A percentile compares a stretch with the other conserved stretches of the same genome.
phyloP scores from a whole-genome alignment of 2,329 filamentous ascomycete species.

The Ascochyta viciae-villosae region DNA sequence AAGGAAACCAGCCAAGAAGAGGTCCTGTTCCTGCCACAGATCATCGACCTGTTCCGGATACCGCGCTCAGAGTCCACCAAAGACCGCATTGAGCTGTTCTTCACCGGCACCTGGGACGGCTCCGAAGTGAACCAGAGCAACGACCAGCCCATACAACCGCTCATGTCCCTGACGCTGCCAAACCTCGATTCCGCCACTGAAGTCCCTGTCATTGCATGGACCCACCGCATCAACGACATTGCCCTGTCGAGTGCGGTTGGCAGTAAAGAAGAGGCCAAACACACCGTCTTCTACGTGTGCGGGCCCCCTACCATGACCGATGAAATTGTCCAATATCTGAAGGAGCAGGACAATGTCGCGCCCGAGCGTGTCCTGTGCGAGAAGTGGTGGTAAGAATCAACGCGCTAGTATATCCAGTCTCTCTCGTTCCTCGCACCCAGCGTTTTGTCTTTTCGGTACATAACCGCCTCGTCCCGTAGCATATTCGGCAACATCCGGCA shows the following conservation, averaged over 20 bases:
- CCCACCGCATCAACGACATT: constrained; percentile 43
- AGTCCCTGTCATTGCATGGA: constrained; percentile 41
- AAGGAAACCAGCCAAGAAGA: constrained; percentile 36
- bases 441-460: constrained; percentile 12
- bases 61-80: constrained; percentile 35
- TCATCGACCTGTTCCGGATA: constrained; percentile 43
- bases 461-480: constrained; percentile 1
- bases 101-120: constrained; percentile 45
- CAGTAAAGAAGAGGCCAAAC: constrained; percentile 40
- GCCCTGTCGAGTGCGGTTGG: constrained; percentile 53
- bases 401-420: constrained; percentile 7
- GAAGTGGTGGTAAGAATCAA: constrained; percentile 57
- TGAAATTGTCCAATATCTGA: constrained; percentile 51
- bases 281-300: constrained; percentile 57
- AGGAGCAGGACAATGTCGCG: constrained; percentile 48
- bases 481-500: constrained; percentile 7
- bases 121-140: constrained; percentile 31
- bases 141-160: constrained; percentile 39
- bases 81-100: constrained; percentile 45
- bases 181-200: constrained; percentile 38
- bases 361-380: constrained; percentile 55
- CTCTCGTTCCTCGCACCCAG: constrained; percentile 5
- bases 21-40: constrained; percentile 47
- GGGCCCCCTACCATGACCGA: constrained; percentile 59
- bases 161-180: constrained; percentile 44